Evolutionary conservation across 805 yeast species (phyloP), one percentile per base, ranked within the genome.

Genomic region (Zygosaccharomyces kombuchaensis): DNA sequence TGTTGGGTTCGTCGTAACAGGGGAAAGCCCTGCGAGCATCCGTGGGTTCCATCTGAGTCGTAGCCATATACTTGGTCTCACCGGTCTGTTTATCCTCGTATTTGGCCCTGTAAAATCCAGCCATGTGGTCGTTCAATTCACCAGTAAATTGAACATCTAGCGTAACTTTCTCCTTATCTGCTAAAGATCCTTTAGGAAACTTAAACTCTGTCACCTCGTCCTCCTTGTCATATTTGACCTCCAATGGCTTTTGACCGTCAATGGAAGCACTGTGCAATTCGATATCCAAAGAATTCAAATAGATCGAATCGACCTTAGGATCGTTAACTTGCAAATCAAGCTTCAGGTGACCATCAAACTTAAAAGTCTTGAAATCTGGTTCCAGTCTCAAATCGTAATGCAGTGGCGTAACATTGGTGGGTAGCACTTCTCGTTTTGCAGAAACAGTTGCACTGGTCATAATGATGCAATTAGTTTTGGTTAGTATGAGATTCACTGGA

Each of bases 11-110:
- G 66, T 86, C 95, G 58, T 82, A 84, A 60, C 85, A 84, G 27
- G 95, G 95, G 74, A 86, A 86, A 8, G 93, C 93, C 58, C 88
- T 76, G 58, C 95, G 80, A 56, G 91, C 87, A 61, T 86, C 93
- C 16, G 91, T 83, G 19, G 95, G 82, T 69, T 86, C 95, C 79
- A 86, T 82, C 67, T 86, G 95, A 36, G 95, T 84, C 37, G 90
- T 82, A 36, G 88, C 87, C 75, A 85, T 73, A 63, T 82, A 82
- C 59, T 81, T 82, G 32, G 80, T 80, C 48, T 73, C 72, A 17
- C 87, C 85, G 51, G 82, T 74, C 48, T 74, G 73, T 52, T 73
- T 73, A 46, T 72, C 75, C 52, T 64, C 65, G 64, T 84, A 84
- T 34, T 79, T 69, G 14, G 88, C 82, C 57, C 86, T 75, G 71